Conservation (phyloP, 352 stramenopile species). For the Elongisporangium undulatum region DNA sequence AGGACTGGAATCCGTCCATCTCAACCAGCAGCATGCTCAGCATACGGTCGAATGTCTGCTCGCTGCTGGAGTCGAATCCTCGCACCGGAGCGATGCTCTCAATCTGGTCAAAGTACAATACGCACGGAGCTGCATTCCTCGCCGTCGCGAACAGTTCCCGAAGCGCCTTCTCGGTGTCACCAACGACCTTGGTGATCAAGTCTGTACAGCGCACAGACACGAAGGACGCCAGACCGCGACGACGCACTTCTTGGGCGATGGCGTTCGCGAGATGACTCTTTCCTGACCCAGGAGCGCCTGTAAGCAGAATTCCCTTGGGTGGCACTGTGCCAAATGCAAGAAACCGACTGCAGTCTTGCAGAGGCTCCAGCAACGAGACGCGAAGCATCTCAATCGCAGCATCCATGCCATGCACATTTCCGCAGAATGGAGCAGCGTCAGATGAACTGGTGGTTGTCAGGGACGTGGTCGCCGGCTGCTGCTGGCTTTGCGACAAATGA, state of each 20-base stretch:
- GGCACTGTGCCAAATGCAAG: conserved; percentile 96
- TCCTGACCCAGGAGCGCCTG: conserved; percentile 96
- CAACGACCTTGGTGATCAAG: conserved; percentile 88
- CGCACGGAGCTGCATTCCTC: conserved; percentile 80
- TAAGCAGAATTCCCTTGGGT: conserved; percentile 97
- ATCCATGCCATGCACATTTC: conserved; percentile 95
- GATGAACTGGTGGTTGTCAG: conserved; percentile 11
- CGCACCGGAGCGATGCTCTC: conserved; percentile 83
- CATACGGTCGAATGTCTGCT: conserved; percentile 91
- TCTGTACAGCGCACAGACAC: conserved; percentile 88
- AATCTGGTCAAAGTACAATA: conserved; percentile 93
- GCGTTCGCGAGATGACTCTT: conserved; percentile 94
- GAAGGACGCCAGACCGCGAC: conserved; percentile 71
- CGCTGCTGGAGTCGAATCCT: conserved; percentile 89
- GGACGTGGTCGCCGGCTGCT: conserved; percentile 23
- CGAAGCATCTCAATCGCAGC: conserved; percentile 95
- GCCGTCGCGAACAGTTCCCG: conserved; percentile 86
- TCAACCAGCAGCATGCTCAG: conserved; percentile 89
- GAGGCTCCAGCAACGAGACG: conserved; percentile 96
- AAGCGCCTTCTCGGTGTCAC: conserved; percentile 86
- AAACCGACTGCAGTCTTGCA: conserved; percentile 95
- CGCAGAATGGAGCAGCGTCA: conserved; percentile 23
- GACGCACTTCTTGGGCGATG: conserved; percentile 53
- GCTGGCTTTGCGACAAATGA: conserved; percentile 81
- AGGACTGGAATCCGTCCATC: conserved; percentile 80